Percentiles rank a stretch among this genome's conserved stretches.
phyloP scores from a whole-genome alignment of 148 eudicot genomes.

The Fagopyrum esculentum region DNA sequence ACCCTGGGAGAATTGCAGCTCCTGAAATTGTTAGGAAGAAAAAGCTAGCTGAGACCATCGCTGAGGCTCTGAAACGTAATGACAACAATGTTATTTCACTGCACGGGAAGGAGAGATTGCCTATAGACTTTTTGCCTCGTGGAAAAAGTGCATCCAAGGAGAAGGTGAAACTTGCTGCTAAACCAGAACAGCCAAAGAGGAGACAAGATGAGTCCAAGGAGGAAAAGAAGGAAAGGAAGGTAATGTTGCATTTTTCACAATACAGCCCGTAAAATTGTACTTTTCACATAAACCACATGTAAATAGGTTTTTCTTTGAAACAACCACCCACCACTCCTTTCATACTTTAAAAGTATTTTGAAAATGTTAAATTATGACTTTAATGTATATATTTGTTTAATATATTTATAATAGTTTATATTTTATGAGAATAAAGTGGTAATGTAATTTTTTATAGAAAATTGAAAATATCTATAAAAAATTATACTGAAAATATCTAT shows the following conservation, averaged over 20 bases:
- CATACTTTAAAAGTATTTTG: too few species aligned
- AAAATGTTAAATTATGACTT: too few species aligned
- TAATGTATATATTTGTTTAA: too few species aligned
- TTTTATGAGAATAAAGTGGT: too few species aligned
- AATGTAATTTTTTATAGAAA: too few species aligned
- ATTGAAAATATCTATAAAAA: too few species aligned
- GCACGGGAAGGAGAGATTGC: constrained; percentile 70
- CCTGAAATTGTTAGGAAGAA: constrained; percentile 57
- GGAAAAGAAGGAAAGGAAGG: constrained; percentile 98
- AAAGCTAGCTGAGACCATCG: constrained; percentile 46
- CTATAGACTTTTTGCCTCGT: constrained; percentile 69
- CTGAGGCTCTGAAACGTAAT: constrained; percentile 30
- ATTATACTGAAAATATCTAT: too few species aligned
- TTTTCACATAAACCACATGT: too few species aligned
- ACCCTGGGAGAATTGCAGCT: constrained; percentile 76
- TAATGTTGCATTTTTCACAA: constrained; percentile 12
- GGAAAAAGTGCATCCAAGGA: constrained; percentile 35
- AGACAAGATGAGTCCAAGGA: constrained; percentile 88
- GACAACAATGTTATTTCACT: constrained; percentile 48
- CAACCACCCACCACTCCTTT: too few species aligned
- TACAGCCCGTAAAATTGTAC: too few species aligned
- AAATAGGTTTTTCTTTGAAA: too few species aligned
- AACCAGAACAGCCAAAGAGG: constrained; percentile 37
- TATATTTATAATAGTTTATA: too few species aligned
- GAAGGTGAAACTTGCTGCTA: constrained; percentile 37